Conservation (phyloP, 768 basidiomycete genomes). For the Termitomyces sp. region DNA sequence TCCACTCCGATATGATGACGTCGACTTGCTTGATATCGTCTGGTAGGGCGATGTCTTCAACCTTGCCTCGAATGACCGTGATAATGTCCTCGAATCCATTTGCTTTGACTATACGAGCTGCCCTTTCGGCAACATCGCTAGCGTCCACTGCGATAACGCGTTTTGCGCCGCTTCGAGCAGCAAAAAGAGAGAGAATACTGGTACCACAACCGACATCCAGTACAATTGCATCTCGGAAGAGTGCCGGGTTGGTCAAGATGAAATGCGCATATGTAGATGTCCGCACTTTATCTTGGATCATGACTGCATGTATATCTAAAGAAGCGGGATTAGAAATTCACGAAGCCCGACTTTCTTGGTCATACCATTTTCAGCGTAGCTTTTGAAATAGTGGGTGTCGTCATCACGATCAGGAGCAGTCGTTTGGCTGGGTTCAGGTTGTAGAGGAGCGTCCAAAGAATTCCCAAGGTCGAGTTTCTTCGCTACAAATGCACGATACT, state of each 20-base stretch:
- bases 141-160: conserved; percentile 92
- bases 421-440: conserved; percentile 25
- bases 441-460: conserved; percentile 41
- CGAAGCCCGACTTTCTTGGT: neutral
- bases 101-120: conserved; percentile 70
- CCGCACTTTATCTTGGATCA: conserved; percentile 94
- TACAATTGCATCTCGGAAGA: conserved; percentile 84
- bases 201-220: conserved; percentile 97
- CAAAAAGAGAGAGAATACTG: conserved; percentile 87
- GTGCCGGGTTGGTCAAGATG: conserved; percentile 75
- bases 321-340: neutral
- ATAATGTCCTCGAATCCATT: conserved; percentile 75
- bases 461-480: conserved; percentile 46
- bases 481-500: conserved; percentile 58
- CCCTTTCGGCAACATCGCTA: conserved; percentile 76
- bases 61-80: conserved; percentile 86
- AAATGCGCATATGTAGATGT: conserved; percentile 92
- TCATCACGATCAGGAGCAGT: conserved; percentile 60
- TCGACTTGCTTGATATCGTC: conserved; percentile 77
- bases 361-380: conserved; percentile 84
- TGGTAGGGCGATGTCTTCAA: conserved; percentile 83
- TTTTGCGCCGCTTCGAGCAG: conserved; percentile 85
- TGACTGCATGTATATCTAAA: conserved; percentile 90
- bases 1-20: conserved; percentile 97
- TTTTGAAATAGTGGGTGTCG: conserved; percentile 92